These are phyloP conservation scores for Vaccinium macrocarpon DNA, from an alignment of 148 eudicot species.

Conservation along the genomic window DNA sequence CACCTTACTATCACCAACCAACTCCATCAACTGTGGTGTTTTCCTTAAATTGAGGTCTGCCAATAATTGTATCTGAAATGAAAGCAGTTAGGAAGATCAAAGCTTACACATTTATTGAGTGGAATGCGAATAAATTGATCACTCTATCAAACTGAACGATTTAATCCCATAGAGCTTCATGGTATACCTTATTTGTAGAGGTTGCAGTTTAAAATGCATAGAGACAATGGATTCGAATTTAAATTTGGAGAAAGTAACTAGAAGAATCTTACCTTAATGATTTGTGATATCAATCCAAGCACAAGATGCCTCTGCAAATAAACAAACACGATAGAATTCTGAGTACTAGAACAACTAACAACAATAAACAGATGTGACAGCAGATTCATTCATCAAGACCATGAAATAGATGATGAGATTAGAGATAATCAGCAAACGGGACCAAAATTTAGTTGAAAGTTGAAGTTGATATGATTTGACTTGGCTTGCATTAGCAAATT, in stretches of 20 bases:
- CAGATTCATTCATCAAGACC: not conserved
- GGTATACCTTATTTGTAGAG: not conserved
- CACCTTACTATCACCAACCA: slow-evolving; percentile 90
- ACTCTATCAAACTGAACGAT: slow-evolving; percentile 3
- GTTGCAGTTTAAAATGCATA: not conserved
- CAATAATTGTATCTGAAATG: slow-evolving; percentile 82
- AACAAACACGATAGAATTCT: not conserved
- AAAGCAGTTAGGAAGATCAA: slow-evolving; percentile 14
- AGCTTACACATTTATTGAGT: slow-evolving; percentile 5
- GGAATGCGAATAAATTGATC: not conserved
- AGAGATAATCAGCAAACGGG: not conserved
- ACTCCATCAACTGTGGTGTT: slow-evolving; percentile 93
- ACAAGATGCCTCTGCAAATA: slow-evolving; percentile 87
- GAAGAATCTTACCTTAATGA: slow-evolving; percentile 68
- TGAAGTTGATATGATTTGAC: not conserved
- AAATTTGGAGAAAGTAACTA: not conserved
- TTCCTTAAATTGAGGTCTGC: slow-evolving; percentile 97
- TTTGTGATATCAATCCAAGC: slow-evolving; percentile 93
- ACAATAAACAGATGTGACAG: not conserved
- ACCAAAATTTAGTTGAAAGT: not conserved
- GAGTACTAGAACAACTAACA: not conserved
- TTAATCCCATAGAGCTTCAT: not conserved
- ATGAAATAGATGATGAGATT: not conserved
- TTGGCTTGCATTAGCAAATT: not conserved
- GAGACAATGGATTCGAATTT: not conserved